Evolutionary conservation across 768 basidiomycete species (phyloP).

Genomic region (Leccinum fibrillosum): DNA sequence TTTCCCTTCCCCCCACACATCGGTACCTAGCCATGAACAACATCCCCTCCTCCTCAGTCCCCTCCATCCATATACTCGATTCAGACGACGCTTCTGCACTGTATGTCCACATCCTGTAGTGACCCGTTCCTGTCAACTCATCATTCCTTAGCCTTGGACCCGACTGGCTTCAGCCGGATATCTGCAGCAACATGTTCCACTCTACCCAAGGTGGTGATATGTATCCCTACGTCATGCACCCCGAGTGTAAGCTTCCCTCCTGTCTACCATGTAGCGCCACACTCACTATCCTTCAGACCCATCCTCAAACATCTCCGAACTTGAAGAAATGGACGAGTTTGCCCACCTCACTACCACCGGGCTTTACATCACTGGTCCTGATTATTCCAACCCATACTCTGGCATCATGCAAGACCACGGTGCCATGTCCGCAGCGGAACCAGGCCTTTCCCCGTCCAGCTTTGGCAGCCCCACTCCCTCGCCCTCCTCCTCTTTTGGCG

Average conservation of each 20-base stretch:
- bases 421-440: not conserved
- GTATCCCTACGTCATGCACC: not conserved
- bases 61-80: constrained; percentile 15
- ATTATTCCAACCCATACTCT: constrained; percentile 6
- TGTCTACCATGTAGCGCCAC: constrained; percentile 10
- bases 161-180: not conserved
- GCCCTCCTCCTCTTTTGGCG: constrained; percentile 23
- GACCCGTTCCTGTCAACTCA: constrained; percentile 8
- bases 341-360: constrained; percentile 6
- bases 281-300: constrained; percentile 11
- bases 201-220: not conserved
- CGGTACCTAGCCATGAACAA: constrained; percentile 10
- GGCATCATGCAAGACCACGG: constrained; percentile 14
- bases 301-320: not conserved
- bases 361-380: constrained; percentile 6
- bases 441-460: constrained; percentile 9
- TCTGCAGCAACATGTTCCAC: not conserved
- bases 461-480: constrained; percentile 20
- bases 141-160: constrained; percentile 6
- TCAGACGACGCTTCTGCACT: constrained; percentile 10
- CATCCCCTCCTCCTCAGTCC: constrained; percentile 10
- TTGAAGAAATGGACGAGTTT: constrained; percentile 22
- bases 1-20: not conserved
- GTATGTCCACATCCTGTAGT: constrained; percentile 14
- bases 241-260: constrained; percentile 8